Evolutionary conservation across 768 basidiomycete genomes (phyloP).

Genomic region (Suillus luteus): DNA sequence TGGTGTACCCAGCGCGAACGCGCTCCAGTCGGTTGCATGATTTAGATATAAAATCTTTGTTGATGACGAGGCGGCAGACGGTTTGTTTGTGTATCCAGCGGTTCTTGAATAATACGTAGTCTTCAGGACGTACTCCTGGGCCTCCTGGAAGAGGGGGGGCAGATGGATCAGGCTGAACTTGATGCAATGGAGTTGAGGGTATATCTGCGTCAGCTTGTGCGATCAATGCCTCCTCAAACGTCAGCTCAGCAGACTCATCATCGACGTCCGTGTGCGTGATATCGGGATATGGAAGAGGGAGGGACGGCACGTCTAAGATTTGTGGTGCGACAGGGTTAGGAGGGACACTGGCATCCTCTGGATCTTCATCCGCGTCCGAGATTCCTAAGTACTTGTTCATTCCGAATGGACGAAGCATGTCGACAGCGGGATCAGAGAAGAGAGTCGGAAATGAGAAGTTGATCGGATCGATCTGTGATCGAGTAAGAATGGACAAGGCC

Average conservation of each 20-base stretch:
- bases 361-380: background rate
- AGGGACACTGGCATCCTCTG: background rate
- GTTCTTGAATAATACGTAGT: background rate
- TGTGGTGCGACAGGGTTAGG: too few species aligned
- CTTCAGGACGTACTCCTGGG: background rate
- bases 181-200: background rate
- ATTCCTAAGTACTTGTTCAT: background rate
- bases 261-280: too few species aligned
- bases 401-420: background rate
- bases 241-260: background rate
- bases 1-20: background rate
- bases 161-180: background rate
- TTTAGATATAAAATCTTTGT: background rate
- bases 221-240: background rate
- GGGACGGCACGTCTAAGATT: too few species aligned
- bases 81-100: slow-evolving; percentile 7
- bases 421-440: background rate
- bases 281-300: background rate
- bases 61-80: background rate
- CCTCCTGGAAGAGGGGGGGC: background rate
- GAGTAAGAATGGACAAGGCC: background rate
- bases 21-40: background rate
- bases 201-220: background rate
- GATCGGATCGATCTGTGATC: background rate
- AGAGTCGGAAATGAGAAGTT: background rate